Conservation (phyloP, 228 moss, liverwort and hornwort genomes). For the Sphagnum magellanicum region DNA sequence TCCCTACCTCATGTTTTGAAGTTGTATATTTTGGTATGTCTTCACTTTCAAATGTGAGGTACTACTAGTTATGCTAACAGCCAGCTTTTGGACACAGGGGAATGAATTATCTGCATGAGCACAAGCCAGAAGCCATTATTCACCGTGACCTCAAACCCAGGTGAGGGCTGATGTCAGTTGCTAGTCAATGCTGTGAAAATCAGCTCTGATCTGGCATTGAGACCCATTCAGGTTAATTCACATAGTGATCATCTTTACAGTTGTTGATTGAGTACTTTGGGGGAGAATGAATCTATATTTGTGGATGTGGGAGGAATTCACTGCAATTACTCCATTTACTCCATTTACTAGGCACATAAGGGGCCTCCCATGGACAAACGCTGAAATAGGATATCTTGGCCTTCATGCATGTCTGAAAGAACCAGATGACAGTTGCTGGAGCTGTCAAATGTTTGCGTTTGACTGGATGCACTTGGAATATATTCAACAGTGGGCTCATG, state of each 20-base stretch:
- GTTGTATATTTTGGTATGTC: too few relatives aligned
- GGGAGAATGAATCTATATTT: too few relatives aligned
- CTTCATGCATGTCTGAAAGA: too few relatives aligned
- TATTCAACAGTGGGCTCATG: neutral
- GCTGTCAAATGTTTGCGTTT: neutral
- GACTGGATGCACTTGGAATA: neutral
- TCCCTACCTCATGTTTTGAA: too few relatives aligned
- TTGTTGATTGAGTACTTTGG: neutral
- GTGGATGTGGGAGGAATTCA: too few relatives aligned
- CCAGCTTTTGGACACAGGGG: slow-evolving; percentile 35
- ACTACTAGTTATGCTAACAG: too few relatives aligned
- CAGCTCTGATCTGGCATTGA: neutral
- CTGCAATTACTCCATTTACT: too few relatives aligned
- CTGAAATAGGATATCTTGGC: too few relatives aligned
- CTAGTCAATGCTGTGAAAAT: neutral
- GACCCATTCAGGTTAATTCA: neutral
- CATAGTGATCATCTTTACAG: neutral
- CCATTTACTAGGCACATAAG: too few relatives aligned
- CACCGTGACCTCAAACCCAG: slow-evolving; percentile 83
- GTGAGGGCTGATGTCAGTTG: slow-evolving; percentile 24
- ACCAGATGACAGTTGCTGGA: too few relatives aligned
- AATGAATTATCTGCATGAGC: slow-evolving; percentile 83
- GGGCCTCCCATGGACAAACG: too few relatives aligned
- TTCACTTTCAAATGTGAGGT: too few relatives aligned
- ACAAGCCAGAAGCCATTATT: slow-evolving; percentile 63